Base-by-base conservation (phyloP, 2,329 filamentous ascomycete genomes). In the Arthrobotrys megalospora region DNA sequence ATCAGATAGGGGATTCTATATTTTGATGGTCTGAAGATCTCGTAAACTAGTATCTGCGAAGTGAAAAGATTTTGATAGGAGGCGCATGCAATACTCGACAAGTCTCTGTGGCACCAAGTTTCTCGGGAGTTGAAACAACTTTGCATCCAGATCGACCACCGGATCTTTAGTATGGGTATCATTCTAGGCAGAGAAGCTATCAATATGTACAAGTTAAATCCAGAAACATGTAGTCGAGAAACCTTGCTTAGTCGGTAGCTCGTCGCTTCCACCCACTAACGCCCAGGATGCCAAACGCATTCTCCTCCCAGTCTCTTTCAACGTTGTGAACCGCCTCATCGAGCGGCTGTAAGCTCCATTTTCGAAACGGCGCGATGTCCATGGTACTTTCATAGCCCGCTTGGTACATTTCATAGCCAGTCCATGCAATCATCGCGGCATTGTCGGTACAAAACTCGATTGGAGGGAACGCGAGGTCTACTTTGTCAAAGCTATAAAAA, bases 361-460 rank as follows among this genome's bases (percentile, higher is more conserved):
- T 92, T 55, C 88, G 87, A 53, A 92, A 83, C 1, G 91, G 88
- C 55, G 87, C 83, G 71, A 91, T 88, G 24, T 86, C 87, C 70
- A 94, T 82, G 19, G 88, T 87, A 7, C 90, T 91, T 75, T 86
- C 85, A 87, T 89, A 94, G 0, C 95, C 94, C 0, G 89, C 89
- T 84, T 92, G 88, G 82, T 89, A 97, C 94, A 99, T 97, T 85
- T 98, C 94, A 80, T 94, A 88, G 0, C 92, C 96, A 0, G 94
- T 88, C 95, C 96, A 98, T 0, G 92, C 95, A 83, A 98, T 94
- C 96, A 99, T 99, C 58, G 94, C 93, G 11, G 96, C 96, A 84
- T 99, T 98, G 82, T 99, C 96, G 0, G 93, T 97, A 83, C 96
- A 98, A 66, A 95, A 87, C 48, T 87, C 86, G 8, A 89, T 84